Base-by-base conservation (phyloP, 306 rosid species). In the Lupinus albus region DNA sequence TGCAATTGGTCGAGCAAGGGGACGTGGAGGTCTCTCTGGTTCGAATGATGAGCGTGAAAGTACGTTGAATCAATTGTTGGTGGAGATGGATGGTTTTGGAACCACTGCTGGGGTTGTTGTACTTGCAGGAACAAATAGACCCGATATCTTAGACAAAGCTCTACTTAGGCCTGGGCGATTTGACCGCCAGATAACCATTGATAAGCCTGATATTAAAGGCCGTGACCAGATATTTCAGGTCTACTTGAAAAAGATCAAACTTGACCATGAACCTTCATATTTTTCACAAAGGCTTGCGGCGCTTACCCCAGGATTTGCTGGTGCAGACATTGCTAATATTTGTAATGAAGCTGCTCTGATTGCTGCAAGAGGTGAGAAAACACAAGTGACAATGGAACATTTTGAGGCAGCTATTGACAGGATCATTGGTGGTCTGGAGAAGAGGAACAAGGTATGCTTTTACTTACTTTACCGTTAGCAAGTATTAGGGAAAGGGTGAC, bases 281-380 rank as follows among this genome's bases (percentile, higher is more conserved):
- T 93, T 57, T 81, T 93, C 98, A 6, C 95, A 88, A 59, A 86
- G 97, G 82, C 96, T 93, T 60, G 97, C 98, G 28, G 97, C 98
- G 51, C 87, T 89, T 42, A 93, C 97, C n/a, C 98, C 98, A 32
- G 98, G 98, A 65, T 89, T 93, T 86, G 96, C 97, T 20, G 98
- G 98, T 68, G 98, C 98, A n/a, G 98, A 89, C 84, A 93, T 93
- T 80, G 97, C 98, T 47, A 93, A 93, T 83, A 91, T 93, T 30
- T 89, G 97, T 76, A 93, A 93, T 28, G 98, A 93, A 83, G 98
- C 91, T 79, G 98, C 98, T 42, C 75, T 93, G 52, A 86, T 93
- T 83, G 98, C 98, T 76, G 98, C 98, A 17, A 89, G 98, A 68
- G 12, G 15, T 69, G 96, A 88, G 51, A 64, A 78, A 73, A 30